Conservation (phyloP, 2,329 filamentous ascomycete species). For the Colletotrichum sidae region DNA sequence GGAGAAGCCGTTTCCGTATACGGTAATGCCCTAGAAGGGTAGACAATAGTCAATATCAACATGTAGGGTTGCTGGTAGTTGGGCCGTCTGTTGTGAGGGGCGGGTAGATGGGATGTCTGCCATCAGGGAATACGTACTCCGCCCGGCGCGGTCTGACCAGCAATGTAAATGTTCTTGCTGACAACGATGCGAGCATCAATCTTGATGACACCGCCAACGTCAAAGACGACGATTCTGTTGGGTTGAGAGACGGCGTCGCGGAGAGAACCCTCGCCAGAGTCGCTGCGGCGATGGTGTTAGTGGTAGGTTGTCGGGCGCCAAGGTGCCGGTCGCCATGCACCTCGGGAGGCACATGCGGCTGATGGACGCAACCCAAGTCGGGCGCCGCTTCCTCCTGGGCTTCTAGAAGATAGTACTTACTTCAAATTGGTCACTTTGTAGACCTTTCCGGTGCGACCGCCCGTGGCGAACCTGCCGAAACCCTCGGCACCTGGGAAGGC, state of each 20-base stretch:
- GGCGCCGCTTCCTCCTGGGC: too few species aligned
- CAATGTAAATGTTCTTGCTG: conserved; percentile 59
- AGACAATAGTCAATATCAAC: too few species aligned
- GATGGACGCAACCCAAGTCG: too few species aligned
- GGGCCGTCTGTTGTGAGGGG: background rate
- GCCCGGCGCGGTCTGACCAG: conserved; percentile 62
- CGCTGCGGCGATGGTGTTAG: conserved; percentile 41
- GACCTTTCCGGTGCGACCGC: conserved; percentile 58
- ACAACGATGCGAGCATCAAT: conserved; percentile 59
- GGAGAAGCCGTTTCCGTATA: conserved; percentile 66
- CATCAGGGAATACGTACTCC: conserved; percentile 47
- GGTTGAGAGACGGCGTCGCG: conserved; percentile 61
- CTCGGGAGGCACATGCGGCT: too few species aligned
- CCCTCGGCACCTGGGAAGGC: conserved; percentile 64
- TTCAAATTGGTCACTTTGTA: conserved; percentile 62
- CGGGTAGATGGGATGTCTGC: background rate
- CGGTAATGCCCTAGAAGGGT: conserved; percentile 53
- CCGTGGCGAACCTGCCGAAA: conserved; percentile 58
- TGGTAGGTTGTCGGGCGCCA: too few species aligned
- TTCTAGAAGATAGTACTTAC: conserved; percentile 30
- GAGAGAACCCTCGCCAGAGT: conserved; percentile 60
- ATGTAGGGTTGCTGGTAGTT: too few species aligned
- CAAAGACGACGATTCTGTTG: conserved; percentile 62
- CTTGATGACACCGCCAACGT: conserved; percentile 61
- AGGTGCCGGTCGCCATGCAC: too few species aligned